These are phyloP conservation scores for Trichophyton mentagrophytes DNA, from an alignment of 2,329 filamentous ascomycete genomes.

Conservation along the genomic window DNA sequence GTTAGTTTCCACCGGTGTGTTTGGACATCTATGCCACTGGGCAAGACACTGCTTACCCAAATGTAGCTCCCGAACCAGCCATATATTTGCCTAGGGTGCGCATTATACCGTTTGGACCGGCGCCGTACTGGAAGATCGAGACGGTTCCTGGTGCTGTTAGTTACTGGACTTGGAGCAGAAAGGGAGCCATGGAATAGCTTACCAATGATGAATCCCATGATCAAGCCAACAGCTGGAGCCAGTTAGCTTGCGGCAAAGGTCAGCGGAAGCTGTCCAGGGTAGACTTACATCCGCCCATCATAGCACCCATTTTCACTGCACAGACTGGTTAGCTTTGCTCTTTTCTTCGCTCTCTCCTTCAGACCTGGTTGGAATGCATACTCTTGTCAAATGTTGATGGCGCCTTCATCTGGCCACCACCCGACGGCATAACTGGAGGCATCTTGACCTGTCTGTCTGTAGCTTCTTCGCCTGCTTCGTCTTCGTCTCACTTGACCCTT, in stretches of 20 bases:
- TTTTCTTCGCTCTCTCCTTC: conserved; percentile 18
- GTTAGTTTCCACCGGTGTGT: neutral
- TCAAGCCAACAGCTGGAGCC: conserved; percentile 68
- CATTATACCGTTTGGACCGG: conserved; percentile 86
- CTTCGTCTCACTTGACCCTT: neutral
- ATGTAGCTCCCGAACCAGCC: conserved; percentile 85
- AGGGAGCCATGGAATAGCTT: conserved; percentile 20
- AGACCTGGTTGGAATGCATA: conserved; percentile 27
- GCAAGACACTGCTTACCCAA: conserved; percentile 53
- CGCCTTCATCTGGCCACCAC: conserved; percentile 36
- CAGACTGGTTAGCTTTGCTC: conserved; percentile 9
- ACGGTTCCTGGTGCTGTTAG: conserved; percentile 53
- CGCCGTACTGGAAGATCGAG: conserved; percentile 90
- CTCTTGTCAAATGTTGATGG: conserved; percentile 61
- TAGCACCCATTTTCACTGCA: conserved; percentile 89
- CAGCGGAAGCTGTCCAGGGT: neutral
- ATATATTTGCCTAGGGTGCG: conserved; percentile 93
- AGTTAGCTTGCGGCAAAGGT: neutral
- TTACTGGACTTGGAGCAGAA: neutral
- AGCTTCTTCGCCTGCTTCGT: neutral
- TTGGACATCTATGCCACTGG: neutral
- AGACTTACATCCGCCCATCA: conserved; percentile 91
- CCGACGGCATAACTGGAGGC: conserved; percentile 45
- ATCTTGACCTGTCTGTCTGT: conserved; percentile 26
- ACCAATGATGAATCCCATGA: conserved; percentile 98